phyloP scores from a whole-genome alignment of 345 rosid species.

The Boechera stricta region DNA sequence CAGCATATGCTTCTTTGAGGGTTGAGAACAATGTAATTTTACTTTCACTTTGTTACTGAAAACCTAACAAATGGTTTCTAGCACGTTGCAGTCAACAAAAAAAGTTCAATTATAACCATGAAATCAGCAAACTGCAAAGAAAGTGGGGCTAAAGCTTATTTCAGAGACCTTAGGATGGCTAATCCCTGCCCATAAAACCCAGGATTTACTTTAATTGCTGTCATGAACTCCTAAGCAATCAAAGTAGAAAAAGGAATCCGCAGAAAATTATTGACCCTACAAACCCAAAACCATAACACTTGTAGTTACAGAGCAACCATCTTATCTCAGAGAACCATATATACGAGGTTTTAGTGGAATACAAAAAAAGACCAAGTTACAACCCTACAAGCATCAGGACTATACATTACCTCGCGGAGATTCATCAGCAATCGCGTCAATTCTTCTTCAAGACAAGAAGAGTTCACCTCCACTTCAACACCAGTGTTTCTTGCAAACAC shows the following conservation, averaged over 20 bases:
- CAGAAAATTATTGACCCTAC: not conserved
- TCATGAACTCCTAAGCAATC: conserved; percentile 4
- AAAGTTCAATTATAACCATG: not conserved
- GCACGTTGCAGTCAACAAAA: conserved; percentile 5
- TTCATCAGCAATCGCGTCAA: conserved; percentile 57
- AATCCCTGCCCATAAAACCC: not conserved
- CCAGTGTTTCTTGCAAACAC: conserved; percentile 94
- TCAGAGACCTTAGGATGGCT: conserved; percentile 9
- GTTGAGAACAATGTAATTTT: conserved; percentile 12
- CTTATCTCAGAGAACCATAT: conserved; percentile 15
- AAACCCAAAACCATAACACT: not conserved
- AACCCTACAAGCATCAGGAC: conserved; percentile 47
- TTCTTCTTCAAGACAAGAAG: conserved; percentile 81
- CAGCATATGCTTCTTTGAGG: not conserved
- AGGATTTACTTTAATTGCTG: conserved; percentile 4
- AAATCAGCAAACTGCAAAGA: not conserved
- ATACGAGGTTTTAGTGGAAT: not conserved
- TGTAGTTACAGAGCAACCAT: not conserved
- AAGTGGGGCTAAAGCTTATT: conserved; percentile 2
- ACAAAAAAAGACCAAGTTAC: conserved; percentile 27
- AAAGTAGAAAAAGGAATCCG: conserved; percentile 10
- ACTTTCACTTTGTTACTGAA: conserved; percentile 20
- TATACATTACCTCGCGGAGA: conserved; percentile 66
- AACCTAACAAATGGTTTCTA: conserved; percentile 20
- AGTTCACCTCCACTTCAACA: conserved; percentile 78